Evolutionary conservation across 306 rosid species (phyloP), one percentile per base, ranked within the genome.

Genomic region (Cercis canadensis): DNA sequence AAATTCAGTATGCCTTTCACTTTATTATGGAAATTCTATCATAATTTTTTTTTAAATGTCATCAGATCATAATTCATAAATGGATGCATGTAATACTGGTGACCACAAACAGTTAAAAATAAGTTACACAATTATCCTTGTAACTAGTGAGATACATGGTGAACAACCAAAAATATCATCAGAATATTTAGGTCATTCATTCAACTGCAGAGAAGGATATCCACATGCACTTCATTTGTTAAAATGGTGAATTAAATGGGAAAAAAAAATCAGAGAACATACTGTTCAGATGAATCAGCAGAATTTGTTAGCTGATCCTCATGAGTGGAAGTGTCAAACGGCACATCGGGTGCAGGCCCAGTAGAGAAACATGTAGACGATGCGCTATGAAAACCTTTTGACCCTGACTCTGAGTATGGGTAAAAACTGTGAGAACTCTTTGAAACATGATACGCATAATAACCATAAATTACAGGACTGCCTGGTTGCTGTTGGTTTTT

Each of bases 271-370:
- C 21, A 70, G 45, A 47, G 12, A 75, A 87, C 95, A 80, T 83
- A 95, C 97, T 56, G 79, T 67, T 87, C 83, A 43, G 89, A 62
- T 83, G 95, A 89, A 75, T 89, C 93, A 14, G 87, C 62, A 55
- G 88, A 83, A 62, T 75, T 73, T 6, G 80, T 67, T 58, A 32
- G 84, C 70, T 82, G 92, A 64, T 86, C 97, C 82, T 85, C 97
- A 1, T 77, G 75, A 50, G 83, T 79, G 61, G 96, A 80, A 65
- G 84, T 83, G 76, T 95, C 97, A 40, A 87, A 81, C 11, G 92
- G 89, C 67, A 85, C 83, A 36, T 89, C 92, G 11, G 83, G 85
- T 67, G 91, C 96, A 55, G 92, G 85, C 31, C 96, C 90, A 45
- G 82, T 80, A 74, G 92, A 81, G 62, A 71, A 70, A 61, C 76